Evolutionary conservation across 306 rosid species (phyloP).

Genomic region (Quercus alba): DNA sequence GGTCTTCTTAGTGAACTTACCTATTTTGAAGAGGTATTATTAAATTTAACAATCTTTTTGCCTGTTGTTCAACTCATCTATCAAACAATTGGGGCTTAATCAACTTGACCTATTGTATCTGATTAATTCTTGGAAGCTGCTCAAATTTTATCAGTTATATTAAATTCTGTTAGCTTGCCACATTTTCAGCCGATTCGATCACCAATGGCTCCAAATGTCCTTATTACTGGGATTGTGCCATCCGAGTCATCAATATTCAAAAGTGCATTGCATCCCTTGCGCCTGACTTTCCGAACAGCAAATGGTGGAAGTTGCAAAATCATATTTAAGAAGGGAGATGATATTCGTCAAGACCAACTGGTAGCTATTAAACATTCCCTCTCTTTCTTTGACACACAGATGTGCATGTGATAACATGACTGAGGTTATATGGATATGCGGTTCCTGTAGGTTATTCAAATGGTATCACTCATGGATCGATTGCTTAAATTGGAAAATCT

Average conservation of each 20-base stretch:
- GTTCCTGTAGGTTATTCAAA: conserved; percentile 82
- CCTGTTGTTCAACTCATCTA: conserved; percentile 1
- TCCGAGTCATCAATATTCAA: conserved; percentile 92
- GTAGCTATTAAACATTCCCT: conserved; percentile 46
- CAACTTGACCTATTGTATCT: conserved; percentile 1
- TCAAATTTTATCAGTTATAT: conserved; percentile 4
- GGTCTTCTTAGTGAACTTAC: conserved; percentile 98
- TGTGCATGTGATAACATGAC: neutral
- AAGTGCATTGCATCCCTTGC: conserved; percentile 95
- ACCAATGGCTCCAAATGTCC: conserved; percentile 82
- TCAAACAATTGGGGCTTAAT: neutral
- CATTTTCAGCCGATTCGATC: conserved; percentile 80
- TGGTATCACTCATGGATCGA: conserved; percentile 98
- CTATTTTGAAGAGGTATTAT: conserved; percentile 86
- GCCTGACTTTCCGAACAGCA: conserved; percentile 82
- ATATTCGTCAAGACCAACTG: conserved; percentile 94
- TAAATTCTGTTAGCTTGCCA: conserved; percentile 21
- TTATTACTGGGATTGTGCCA: conserved; percentile 82
- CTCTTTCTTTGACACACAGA: conserved; percentile 8
- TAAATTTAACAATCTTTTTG: conserved; percentile 13
- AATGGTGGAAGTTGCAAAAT: conserved; percentile 76
- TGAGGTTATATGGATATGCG: conserved; percentile 24
- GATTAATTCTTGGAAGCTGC: conserved; percentile 13
- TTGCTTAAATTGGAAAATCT: conserved; percentile 91
- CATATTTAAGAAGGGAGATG: conserved; percentile 95